Conservation (phyloP, 257 asterid species). For the Knoxia roxburghii region DNA sequence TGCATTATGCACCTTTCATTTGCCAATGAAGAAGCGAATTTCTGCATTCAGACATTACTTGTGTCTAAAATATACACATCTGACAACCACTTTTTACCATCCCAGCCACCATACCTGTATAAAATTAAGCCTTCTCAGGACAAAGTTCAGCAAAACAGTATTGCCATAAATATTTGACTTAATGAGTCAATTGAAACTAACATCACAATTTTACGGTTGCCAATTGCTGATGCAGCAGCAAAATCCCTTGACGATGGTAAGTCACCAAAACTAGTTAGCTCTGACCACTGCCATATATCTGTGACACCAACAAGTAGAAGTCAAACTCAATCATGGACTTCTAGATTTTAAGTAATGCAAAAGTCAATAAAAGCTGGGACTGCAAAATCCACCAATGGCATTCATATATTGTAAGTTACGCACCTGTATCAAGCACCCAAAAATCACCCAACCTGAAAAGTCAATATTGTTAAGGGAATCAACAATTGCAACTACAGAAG, state of each 20-base stretch:
- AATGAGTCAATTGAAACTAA: constrained; percentile 22
- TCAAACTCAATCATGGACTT: constrained; percentile 5
- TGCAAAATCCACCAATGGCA: not conserved
- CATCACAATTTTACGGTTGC: constrained; percentile 92
- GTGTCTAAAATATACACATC: constrained; percentile 88
- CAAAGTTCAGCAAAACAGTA: constrained; percentile 17
- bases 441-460: constrained; percentile 88
- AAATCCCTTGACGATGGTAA: constrained; percentile 96
- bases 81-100: constrained; percentile 97
- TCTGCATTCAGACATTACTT: constrained; percentile 36
- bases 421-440: constrained; percentile 99
- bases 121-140: constrained; percentile 17
- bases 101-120: constrained; percentile 99
- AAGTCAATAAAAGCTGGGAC: not conserved
- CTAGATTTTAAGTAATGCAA: not conserved
- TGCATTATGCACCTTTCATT: not conserved
- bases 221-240: constrained; percentile 93
- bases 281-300: constrained; percentile 99
- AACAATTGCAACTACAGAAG: not conserved
- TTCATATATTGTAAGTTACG: constrained; percentile 18
- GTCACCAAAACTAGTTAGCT: constrained; percentile 95
- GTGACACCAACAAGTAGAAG: constrained; percentile 13
- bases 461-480: constrained; percentile 4
- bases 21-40: constrained; percentile 4
- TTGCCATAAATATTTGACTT: constrained; percentile 11